Conservation (phyloP, 768 basidiomycete species). For the Stropharia rugosoannulata region DNA sequence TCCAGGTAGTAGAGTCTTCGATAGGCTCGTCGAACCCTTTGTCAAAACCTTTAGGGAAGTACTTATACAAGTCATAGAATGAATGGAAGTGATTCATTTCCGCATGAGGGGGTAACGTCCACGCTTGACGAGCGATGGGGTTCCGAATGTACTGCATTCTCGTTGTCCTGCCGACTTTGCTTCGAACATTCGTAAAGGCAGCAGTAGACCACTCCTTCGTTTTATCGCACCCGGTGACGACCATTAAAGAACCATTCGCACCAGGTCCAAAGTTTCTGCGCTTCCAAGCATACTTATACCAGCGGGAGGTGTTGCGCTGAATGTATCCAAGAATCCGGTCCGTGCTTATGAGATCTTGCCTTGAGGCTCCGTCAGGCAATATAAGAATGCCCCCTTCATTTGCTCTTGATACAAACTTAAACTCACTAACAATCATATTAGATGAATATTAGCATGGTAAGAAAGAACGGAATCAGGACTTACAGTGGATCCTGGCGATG, state of each 20-base stretch:
- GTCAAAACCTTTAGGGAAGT: too few relatives aligned
- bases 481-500: not conserved
- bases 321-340: conserved; percentile 3
- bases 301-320: conserved; percentile 6
- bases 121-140: too few relatives aligned
- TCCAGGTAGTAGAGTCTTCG: too few relatives aligned
- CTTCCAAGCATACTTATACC: conserved; percentile 5
- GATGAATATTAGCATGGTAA: not conserved
- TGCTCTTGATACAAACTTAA: conserved; percentile 1
- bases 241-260: conserved; percentile 4
- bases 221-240: conserved; percentile 12
- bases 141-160: too few relatives aligned
- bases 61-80: too few relatives aligned
- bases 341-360: conserved; percentile 9
- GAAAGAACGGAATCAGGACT: not conserved
- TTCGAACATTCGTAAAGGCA: not conserved
- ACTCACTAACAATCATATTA: not conserved
- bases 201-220: not conserved
- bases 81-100: too few relatives aligned
- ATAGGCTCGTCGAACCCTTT: too few relatives aligned
- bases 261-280: not conserved
- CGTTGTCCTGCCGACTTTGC: too few relatives aligned
- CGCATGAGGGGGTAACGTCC: too few relatives aligned
- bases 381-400: conserved; percentile 12
- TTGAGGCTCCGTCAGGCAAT: conserved; percentile 14